Evolutionary conservation across 306 rosid species (phyloP), one percentile per base, ranked within the genome.

Genomic region (Medicago ruthenica): DNA sequence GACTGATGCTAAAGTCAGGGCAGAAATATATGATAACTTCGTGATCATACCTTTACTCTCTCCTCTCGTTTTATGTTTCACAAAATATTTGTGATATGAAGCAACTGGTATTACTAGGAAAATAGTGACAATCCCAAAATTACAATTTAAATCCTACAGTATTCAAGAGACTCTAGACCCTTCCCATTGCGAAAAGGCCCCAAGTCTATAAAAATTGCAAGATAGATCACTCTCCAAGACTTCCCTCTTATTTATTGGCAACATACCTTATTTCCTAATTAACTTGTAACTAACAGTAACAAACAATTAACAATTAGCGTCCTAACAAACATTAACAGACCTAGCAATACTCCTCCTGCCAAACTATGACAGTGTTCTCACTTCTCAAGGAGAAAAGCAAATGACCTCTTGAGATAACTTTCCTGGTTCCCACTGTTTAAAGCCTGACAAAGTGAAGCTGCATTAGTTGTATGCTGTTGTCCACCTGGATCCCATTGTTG

Each of bases 1-100:
- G 24, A 37, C 42, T 65, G 64, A 71, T 71, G 76, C 37, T 53
- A 71, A 18, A 75, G 63, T 63, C 27, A 24, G 27, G 61, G 13
- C 21, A 75, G 20, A 74, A 27, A 39, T 20, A 16, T 17, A 62
- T 31, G 61, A 64, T 48, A 50, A 54, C 36, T 40, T 8, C 31
- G 22, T 44, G 64, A 66, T 57, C 62, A 65, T 22, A 11, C 59
- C 68, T 45, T 21, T 8, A 2, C 22, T 36, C 12, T 14, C 31
- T 27, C 31, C 31, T 27, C 31, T 4, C 31, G 3, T 27, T 27
- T 27, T 27, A 27, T 27, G 31, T 27, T 27, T 27, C 31, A 27
- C 31, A 24, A 66, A 24, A 58, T 24, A 16, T 22, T 67, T 41
- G 45, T 41, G 45, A 9, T 41, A 10, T 9, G 47, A 41, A 41